Conservation (phyloP, 1,284 basidiomycete genomes). For the Boletellus deceptivus region DNA sequence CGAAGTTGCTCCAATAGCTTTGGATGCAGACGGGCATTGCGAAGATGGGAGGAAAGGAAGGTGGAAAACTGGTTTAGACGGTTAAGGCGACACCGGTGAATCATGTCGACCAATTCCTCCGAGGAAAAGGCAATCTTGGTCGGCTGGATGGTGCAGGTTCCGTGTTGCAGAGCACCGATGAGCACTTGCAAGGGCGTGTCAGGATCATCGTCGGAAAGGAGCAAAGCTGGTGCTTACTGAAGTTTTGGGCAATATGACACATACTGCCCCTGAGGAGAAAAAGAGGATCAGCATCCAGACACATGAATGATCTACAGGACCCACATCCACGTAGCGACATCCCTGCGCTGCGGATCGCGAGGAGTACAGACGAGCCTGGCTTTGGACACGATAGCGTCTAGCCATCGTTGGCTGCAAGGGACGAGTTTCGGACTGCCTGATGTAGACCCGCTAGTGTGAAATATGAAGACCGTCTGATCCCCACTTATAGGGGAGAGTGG, state of each 20-base stretch:
- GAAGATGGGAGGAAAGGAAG: constrained; percentile 61
- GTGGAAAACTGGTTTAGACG: constrained; percentile 69
- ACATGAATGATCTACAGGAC: constrained; percentile 27
- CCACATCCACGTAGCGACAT: constrained; percentile 68
- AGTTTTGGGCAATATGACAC: constrained; percentile 67
- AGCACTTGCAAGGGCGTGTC: constrained; percentile 45
- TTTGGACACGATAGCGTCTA: constrained; percentile 55
- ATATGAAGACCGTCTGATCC: constrained; percentile 58
- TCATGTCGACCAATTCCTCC: constrained; percentile 70
- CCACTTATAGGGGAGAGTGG: constrained; percentile 40
- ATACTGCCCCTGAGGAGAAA: constrained; percentile 55
- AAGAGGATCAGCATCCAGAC: constrained; percentile 29
- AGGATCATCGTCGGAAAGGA: constrained; percentile 23
- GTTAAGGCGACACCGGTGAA: constrained; percentile 61
- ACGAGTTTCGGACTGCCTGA: constrained; percentile 74
- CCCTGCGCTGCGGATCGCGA: constrained; percentile 48
- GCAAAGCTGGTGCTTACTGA: constrained; percentile 47
- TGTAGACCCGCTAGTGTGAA: constrained; percentile 74
- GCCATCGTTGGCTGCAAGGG: constrained; percentile 61
- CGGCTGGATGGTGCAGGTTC: constrained; percentile 67
- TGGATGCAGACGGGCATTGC: constrained; percentile 56
- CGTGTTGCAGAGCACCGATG: constrained; percentile 65
- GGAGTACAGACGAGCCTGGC: constrained; percentile 52
- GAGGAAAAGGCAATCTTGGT: constrained; percentile 61
- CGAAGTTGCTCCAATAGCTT: constrained; percentile 57